Evolutionary conservation across 441 rosid genomes (phyloP).

Genomic region (Aleurites moluccanus): DNA sequence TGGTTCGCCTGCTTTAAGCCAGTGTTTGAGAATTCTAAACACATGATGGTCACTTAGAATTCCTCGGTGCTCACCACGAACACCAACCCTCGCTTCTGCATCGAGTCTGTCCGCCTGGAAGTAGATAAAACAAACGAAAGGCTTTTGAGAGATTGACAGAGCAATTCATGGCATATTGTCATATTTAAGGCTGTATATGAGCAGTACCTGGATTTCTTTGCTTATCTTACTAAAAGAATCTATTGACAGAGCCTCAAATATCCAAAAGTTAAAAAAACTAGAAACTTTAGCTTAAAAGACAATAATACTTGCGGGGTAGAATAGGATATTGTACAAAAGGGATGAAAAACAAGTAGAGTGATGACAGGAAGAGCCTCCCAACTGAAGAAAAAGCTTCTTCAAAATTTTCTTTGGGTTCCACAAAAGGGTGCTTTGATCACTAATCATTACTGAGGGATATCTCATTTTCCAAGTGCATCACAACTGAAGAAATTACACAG

Average conservation of each 20-base stretch:
- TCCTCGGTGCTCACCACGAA: constrained; percentile 91
- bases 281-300: background rate
- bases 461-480: background rate
- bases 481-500: background rate
- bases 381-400: background rate
- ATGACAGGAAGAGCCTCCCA: background rate
- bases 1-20: constrained; percentile 77
- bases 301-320: no score
- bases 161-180: background rate
- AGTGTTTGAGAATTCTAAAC: constrained; percentile 77
- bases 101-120: constrained; percentile 85
- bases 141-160: background rate
- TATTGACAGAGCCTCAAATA: background rate
- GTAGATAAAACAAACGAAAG: background rate
- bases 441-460: no score
- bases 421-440: background rate
- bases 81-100: constrained; percentile 93
- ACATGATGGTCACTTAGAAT: constrained; percentile 85
- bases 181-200: background rate
- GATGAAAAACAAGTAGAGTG: background rate
- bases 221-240: background rate
- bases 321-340: background rate
- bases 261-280: background rate
- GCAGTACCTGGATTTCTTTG: background rate
- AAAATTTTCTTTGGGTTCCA: no score